A percentile compares a stretch with the other conserved stretches of the same genome.
These are phyloP conservation scores for Leishmania braziliensis DNA, from an alignment of 208 protist species.

Conservation along the genomic window DNA sequence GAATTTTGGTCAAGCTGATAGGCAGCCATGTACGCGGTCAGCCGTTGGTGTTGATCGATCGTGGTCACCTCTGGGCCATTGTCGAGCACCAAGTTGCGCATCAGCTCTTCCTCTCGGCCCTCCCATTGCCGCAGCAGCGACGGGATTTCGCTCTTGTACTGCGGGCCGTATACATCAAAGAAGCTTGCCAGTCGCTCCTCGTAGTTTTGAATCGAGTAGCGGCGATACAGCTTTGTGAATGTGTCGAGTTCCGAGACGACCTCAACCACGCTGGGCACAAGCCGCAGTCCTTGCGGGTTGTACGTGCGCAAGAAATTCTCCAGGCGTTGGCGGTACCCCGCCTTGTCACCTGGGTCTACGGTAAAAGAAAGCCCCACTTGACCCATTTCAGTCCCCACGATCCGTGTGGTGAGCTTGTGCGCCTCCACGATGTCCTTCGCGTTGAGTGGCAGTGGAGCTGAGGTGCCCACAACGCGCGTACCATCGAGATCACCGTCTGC, in stretches of 20 bases:
- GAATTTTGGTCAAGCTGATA: conserved; percentile 43
- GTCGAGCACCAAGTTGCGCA: conserved; percentile 74
- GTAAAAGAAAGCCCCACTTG: conserved; percentile 73
- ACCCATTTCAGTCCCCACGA: conserved; percentile 72
- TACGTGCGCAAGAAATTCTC: conserved; percentile 56
- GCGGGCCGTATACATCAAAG: conserved; percentile 68
- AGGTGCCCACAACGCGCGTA: conserved; percentile 44
- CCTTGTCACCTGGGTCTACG: conserved; percentile 58
- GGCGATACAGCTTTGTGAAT: conserved; percentile 77
- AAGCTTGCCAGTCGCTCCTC: conserved; percentile 51
- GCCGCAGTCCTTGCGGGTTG: conserved; percentile 62
- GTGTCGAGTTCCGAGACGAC: conserved; percentile 72
- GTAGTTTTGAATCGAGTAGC: conserved; percentile 73
- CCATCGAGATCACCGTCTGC: conserved; percentile 12
- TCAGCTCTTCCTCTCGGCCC: conserved; percentile 73
- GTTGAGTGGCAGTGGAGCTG: conserved; percentile 38
- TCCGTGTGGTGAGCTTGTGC: conserved; percentile 66
- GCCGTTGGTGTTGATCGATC: conserved; percentile 51
- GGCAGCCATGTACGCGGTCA: conserved; percentile 58
- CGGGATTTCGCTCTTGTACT: conserved; percentile 45
- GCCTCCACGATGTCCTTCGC: conserved; percentile 56
- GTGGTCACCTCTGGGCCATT: conserved; percentile 70
- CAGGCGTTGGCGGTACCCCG: conserved; percentile 55
- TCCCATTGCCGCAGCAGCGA: conserved; percentile 68
- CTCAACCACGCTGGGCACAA: conserved; percentile 63